phyloP scores from a whole-genome alignment of 139 green algal genomes.

The Penium margaritaceum region DNA sequence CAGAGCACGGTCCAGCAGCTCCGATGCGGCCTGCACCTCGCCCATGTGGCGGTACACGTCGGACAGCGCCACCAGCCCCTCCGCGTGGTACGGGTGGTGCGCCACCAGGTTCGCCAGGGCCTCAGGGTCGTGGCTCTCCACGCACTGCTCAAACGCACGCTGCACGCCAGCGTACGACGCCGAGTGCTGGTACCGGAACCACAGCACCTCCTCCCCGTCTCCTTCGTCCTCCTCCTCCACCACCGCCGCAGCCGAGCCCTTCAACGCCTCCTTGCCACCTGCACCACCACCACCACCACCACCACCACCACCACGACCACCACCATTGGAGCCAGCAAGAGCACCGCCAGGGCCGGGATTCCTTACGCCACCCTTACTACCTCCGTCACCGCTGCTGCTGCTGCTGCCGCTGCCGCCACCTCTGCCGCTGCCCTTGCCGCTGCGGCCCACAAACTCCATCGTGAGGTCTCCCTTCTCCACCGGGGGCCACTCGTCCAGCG shows the following conservation, averaged over 20 bases:
- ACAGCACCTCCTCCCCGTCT: not conserved
- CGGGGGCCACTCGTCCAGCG: not conserved
- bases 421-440: not conserved
- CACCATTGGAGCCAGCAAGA: too few species aligned
- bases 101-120: slow-evolving; percentile 61
- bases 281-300: not conserved
- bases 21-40: slow-evolving; percentile 62
- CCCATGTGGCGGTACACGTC: slow-evolving; percentile 63
- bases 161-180: slow-evolving; percentile 51
- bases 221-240: not conserved
- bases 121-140: slow-evolving; percentile 74
- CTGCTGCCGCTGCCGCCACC: not conserved
- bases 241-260: not conserved
- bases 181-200: slow-evolving; percentile 58
- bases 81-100: slow-evolving; percentile 78
- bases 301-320: not conserved
- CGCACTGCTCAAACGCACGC: slow-evolving; percentile 38
- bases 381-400: not conserved
- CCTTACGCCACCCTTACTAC: too few species aligned
- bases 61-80: slow-evolving; percentile 79
- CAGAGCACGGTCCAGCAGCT: slow-evolving; percentile 66
- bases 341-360: too few species aligned
- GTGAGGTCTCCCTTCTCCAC: not conserved
- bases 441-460: not conserved
- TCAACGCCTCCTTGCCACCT: not conserved